Conservation (phyloP, 2,329 filamentous ascomycete species). For the Rhynchosporium secalis region DNA sequence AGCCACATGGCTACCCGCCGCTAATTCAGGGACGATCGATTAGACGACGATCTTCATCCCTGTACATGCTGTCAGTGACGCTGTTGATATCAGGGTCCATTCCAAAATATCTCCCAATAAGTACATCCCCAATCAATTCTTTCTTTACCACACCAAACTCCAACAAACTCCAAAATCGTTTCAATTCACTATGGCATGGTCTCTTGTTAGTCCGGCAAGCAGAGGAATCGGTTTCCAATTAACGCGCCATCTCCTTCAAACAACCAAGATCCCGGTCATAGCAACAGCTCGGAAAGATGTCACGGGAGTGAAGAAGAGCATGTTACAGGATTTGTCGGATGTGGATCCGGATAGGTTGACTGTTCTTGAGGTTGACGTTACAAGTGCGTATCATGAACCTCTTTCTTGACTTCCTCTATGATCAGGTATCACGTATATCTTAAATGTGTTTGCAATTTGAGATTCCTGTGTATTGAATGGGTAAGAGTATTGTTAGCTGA, state of each 20-base stretch:
- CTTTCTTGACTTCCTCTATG: not conserved
- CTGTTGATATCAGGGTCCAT: constrained; percentile 6
- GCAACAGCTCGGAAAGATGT: constrained; percentile 59
- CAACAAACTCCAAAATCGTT: not conserved
- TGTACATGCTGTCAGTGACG: constrained; percentile 24
- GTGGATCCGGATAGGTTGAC: constrained; percentile 47
- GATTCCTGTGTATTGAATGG: too few species aligned
- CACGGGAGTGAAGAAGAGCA: constrained; percentile 47
- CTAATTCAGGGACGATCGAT: constrained; percentile 6
- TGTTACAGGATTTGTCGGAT: constrained; percentile 52
- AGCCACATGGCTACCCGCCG: constrained; percentile 16
- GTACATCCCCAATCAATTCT: not conserved
- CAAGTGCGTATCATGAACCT: constrained; percentile 45
- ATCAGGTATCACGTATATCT: not conserved
- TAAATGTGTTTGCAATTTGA: not conserved
- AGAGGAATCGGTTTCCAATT: constrained; percentile 64
- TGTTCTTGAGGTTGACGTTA: constrained; percentile 56
- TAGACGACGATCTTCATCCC: constrained; percentile 16
- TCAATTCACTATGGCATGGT: constrained; percentile 35
- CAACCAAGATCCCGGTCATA: constrained; percentile 58
- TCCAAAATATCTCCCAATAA: not conserved
- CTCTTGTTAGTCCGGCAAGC: constrained; percentile 57
- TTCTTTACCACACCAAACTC: not conserved
- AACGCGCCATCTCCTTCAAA: constrained; percentile 56
- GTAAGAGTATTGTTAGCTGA: not conserved